These are phyloP conservation scores for Ophiostoma australiae DNA, from an alignment of 2,329 filamentous ascomycete species.

Conservation along the genomic window DNA sequence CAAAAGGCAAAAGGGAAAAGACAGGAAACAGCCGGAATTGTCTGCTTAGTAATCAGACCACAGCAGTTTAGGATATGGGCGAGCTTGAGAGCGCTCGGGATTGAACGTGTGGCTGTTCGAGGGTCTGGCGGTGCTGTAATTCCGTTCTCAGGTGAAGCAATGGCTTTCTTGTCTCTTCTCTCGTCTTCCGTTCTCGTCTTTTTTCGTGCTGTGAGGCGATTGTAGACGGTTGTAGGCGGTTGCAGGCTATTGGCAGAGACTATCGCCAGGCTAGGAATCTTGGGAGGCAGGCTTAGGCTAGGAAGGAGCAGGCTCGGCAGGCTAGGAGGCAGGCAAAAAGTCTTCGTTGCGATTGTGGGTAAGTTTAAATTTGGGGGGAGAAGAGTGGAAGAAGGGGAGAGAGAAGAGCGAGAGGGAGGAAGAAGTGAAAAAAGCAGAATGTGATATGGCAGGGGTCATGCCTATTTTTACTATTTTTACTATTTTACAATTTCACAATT, in stretches of 20 bases:
- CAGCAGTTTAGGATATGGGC: background rate
- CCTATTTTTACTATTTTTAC: background rate
- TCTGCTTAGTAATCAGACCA: background rate
- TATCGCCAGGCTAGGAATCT: background rate
- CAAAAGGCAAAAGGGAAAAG: too few relatives aligned
- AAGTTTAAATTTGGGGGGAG: constrained; percentile 6
- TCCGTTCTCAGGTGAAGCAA: background rate
- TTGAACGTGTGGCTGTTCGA: too few relatives aligned
- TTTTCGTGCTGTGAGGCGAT: background rate
- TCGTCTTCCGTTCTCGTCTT: background rate
- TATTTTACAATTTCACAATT: background rate
- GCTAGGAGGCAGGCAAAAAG: background rate
- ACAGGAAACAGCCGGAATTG: background rate
- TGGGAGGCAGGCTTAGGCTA: too few relatives aligned
- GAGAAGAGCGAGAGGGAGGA: constrained; percentile 16
- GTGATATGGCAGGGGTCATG: background rate
- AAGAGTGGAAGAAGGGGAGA: constrained; percentile 17
- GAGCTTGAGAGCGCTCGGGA: background rate
- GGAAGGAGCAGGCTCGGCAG: too few relatives aligned
- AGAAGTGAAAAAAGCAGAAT: background rate
- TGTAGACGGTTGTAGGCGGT: too few relatives aligned
- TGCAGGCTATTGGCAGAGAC: background rate
- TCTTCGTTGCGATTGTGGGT: constrained; percentile 5
- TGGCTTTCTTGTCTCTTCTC: background rate
- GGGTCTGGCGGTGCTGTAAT: background rate